Evolutionary conservation across 192 early-diverging fungal species (phyloP).

Genomic region (Entomortierella lignicola): DNA sequence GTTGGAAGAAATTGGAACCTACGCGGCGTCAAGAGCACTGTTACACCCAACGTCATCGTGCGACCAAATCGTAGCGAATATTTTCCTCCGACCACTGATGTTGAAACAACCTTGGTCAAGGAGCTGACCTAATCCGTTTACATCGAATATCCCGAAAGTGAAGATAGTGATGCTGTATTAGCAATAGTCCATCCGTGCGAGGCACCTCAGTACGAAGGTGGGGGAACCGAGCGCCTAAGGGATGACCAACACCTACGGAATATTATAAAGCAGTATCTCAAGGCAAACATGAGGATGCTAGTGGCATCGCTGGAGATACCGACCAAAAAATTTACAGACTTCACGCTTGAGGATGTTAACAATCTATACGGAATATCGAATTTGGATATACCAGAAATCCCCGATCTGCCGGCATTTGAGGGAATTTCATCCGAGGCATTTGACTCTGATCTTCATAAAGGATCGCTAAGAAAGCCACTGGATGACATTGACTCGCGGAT

Average conservation of each 20-base stretch:
- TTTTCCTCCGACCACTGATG: constrained; percentile 4
- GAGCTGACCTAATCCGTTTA: constrained; percentile 11
- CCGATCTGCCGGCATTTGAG: background rate
- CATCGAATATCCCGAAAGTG: constrained; percentile 13
- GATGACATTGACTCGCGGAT: background rate
- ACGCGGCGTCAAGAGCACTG: constrained; percentile 15
- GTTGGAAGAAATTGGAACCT: constrained; percentile 1
- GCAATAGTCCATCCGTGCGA: constrained; percentile 11
- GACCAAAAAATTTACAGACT: background rate
- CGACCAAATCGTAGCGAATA: background rate
- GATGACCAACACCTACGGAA: background rate
- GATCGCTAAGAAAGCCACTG: background rate
- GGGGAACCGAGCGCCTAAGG: background rate
- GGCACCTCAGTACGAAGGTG: background rate
- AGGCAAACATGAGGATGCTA: background rate
- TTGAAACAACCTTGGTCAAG: constrained; percentile 11
- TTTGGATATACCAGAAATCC: background rate
- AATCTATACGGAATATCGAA: background rate
- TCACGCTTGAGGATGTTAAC: background rate
- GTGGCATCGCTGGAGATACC: background rate
- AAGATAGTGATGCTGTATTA: constrained; percentile 17
- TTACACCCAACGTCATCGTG: background rate
- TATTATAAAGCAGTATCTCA: background rate
- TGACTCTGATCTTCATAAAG: constrained; percentile 11
- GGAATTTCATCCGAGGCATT: background rate